Percentiles rank a stretch among this genome's conserved stretches.
These are phyloP conservation scores for Aristolochia californica DNA, from an alignment of 164 flowering plant species.

Conservation along the genomic window DNA sequence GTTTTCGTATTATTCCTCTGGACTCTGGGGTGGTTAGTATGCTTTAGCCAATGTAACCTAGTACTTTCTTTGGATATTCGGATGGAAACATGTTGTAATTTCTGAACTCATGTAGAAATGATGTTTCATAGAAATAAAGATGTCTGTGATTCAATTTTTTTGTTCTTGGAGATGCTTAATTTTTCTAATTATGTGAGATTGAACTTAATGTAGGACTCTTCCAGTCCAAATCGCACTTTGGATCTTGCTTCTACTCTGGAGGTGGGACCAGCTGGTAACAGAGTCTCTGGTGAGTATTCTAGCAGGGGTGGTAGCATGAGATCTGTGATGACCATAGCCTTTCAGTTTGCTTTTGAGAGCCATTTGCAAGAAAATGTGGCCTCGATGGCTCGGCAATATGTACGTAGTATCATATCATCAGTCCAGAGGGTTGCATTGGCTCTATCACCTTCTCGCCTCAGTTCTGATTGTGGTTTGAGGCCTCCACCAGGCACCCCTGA, in stretches of 20 bases:
- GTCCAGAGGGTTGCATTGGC: constrained; percentile 97
- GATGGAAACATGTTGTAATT: too few species aligned
- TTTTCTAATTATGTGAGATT: neutral
- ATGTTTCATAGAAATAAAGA: too few species aligned
- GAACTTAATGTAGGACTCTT: constrained; percentile 46
- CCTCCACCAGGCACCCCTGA: constrained; percentile 81
- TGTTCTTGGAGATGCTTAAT: neutral
- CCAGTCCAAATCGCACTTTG: constrained; percentile 90
- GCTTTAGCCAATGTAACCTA: too few species aligned
- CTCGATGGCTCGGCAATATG: constrained; percentile 93
- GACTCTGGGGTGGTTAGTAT: constrained; percentile 57
- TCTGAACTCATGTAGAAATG: too few species aligned
- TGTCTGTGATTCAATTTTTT: too few species aligned
- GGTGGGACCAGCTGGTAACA: constrained; percentile 63
- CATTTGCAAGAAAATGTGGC: constrained; percentile 93
- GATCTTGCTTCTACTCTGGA: constrained; percentile 98
- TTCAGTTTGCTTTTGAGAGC: constrained; percentile 87
- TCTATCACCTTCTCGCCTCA: constrained; percentile 70
- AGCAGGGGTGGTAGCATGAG: constrained; percentile 35
- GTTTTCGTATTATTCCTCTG: constrained; percentile 92
- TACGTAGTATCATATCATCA: constrained; percentile 84
- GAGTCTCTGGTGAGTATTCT: constrained; percentile 35
- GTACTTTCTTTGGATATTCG: too few species aligned
- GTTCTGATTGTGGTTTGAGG: constrained; percentile 53
- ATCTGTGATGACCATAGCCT: constrained; percentile 97